These are phyloP conservation scores for Nicotiana sylvestris DNA, from an alignment of 257 asterid species.

Conservation along the genomic window DNA sequence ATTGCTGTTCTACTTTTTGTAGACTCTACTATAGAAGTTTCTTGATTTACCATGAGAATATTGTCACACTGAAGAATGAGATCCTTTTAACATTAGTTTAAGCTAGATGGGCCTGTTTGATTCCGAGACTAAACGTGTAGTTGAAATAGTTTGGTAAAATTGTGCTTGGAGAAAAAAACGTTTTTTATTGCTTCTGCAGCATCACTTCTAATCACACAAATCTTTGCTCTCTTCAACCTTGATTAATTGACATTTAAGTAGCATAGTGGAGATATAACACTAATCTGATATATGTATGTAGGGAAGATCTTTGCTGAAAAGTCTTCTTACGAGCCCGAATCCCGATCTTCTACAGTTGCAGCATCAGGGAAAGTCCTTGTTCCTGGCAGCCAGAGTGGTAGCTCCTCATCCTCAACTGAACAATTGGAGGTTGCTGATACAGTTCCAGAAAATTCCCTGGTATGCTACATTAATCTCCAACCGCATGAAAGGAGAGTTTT, in stretches of 20 bases:
- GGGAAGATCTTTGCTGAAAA: slow-evolving; percentile 67
- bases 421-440: slow-evolving; percentile 35
- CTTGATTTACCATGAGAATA: not conserved
- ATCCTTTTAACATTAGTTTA: not conserved
- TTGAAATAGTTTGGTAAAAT: not conserved
- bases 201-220: not conserved
- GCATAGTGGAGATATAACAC: not conserved
- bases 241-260: not conserved
- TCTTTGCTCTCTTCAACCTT: not conserved
- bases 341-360: slow-evolving; percentile 50
- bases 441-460: slow-evolving; percentile 47
- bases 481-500: not conserved
- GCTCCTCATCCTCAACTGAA: slow-evolving; percentile 32
- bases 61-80: not conserved
- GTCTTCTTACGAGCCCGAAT: slow-evolving; percentile 43
- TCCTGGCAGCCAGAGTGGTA: slow-evolving; percentile 63
- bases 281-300: slow-evolving; percentile 36
- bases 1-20: not conserved
- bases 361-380: slow-evolving; percentile 76
- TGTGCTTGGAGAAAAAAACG: not conserved
- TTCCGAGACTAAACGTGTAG: not conserved
- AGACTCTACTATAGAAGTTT: not conserved
- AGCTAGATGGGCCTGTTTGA: not conserved
- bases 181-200: not conserved
- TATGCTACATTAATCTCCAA: slow-evolving; percentile 27